A percentile compares a stretch with the other conserved stretches of the same genome.
phyloP scores from a whole-genome alignment of 768 basidiomycete genomes.

The Tulasnella sp. region DNA sequence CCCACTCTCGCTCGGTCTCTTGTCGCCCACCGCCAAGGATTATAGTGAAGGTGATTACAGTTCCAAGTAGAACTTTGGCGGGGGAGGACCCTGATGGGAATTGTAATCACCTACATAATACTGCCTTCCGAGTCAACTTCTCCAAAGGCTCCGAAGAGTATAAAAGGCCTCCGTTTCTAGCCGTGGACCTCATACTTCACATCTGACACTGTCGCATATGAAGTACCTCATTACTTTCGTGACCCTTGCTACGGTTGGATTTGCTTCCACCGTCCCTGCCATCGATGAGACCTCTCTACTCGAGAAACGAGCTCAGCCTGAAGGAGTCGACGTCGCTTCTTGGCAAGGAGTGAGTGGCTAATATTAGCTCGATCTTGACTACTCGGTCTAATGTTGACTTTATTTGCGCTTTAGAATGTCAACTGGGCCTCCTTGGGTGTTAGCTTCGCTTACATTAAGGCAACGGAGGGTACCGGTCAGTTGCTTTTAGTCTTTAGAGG shows the following conservation, averaged over 20 bases:
- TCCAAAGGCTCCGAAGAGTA: not conserved
- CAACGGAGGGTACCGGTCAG: conserved; percentile 54
- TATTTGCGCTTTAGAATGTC: conserved; percentile 26
- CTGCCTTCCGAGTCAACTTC: too few relatives aligned
- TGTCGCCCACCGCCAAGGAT: too few relatives aligned
- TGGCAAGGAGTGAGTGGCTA: conserved; percentile 32
- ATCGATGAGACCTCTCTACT: not conserved
- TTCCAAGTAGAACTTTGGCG: too few relatives aligned
- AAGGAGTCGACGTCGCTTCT: conserved; percentile 51
- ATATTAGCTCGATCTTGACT: conserved; percentile 16
- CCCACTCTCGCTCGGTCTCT: too few relatives aligned
- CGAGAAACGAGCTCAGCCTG: conserved; percentile 35
- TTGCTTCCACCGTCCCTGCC: not conserved
- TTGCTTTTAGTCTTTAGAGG: not conserved
- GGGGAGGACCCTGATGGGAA: too few relatives aligned
- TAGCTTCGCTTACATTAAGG: conserved; percentile 56
- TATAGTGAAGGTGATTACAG: too few relatives aligned
- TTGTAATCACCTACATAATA: too few relatives aligned
- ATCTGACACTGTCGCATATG: not conserved
- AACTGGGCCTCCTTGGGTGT: conserved; percentile 50
- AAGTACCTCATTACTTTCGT: not conserved
- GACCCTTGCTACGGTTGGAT: not conserved
- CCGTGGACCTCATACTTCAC: not conserved
- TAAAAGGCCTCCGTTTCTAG: too few relatives aligned
- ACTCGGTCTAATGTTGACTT: not conserved